Base-by-base conservation (phyloP, 371 early-diverging fungal genomes). In the Dentiscutata heterogama region DNA sequence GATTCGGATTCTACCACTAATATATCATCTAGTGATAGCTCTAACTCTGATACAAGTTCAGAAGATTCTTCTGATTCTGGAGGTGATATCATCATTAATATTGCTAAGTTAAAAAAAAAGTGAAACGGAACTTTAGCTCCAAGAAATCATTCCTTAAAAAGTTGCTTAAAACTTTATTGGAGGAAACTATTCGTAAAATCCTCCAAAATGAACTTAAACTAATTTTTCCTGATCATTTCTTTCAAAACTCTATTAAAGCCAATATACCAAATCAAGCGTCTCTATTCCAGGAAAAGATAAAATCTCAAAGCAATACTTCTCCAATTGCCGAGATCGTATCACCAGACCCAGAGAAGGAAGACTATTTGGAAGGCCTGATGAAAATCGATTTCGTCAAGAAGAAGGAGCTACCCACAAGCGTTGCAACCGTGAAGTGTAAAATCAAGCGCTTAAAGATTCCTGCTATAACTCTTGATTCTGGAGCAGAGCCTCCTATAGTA, bases 11-110 rank as follows among this genome's bases (percentile, higher is more conserved):
- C 76, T 75, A 60, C 22, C 16, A 16, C 76, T 35, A 29, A 51
- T 51, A 39, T n/a, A n/a, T n/a, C 58, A 10, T 75, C 35, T 54
- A 25, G 25, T 75, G n/a, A 75, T 60, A 31, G 58, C 2, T 75
- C 76, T 51, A 29, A 31, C 58, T 75, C 60, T 58, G 76, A 50
- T 25, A 56, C 76, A 25, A 58, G 31, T 6, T 75, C 76, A 56
- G 54, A 51, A n/a, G 20, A 46, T 42, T 42, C 27, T 31, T 72
- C 73, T 51, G 73, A 51, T 22, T 72, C 50, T 5, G 73, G 51
- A 72, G 31, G 46, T 10, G 73, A 72, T 50, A 42, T 31, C 31
- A 31, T 27, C 27, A 35, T 27, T 27, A 42, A 68, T 51, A 42
- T 72, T 10, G 46, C 73, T 72, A 50, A 72, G 53, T 8, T 72